These are phyloP conservation scores for Tuber aestivum DNA, from an alignment of 495 filamentous ascomycete genomes.

Conservation along the genomic window DNA sequence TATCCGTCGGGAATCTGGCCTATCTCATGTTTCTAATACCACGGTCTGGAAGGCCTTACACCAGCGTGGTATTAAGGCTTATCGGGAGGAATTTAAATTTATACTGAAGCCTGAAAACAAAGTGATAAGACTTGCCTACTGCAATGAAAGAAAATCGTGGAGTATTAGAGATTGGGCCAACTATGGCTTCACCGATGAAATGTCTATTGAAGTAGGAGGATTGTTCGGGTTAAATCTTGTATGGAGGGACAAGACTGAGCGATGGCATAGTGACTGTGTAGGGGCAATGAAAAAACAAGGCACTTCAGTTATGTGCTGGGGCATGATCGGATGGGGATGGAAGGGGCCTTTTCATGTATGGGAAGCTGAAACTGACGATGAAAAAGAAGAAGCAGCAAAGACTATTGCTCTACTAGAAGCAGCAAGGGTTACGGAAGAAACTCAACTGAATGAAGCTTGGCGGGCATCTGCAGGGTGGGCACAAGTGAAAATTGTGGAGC, in stretches of 20 bases:
- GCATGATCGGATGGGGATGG: constrained; percentile 1
- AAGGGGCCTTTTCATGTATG: constrained; percentile 8
- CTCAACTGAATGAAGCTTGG: neutral
- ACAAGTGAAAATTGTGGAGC: too few species aligned
- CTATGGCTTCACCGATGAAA: neutral
- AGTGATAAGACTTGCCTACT: neutral
- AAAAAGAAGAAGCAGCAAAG: neutral
- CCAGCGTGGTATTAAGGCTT: neutral
- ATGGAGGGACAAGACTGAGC: neutral
- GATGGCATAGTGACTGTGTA: neutral
- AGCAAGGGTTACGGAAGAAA: neutral
- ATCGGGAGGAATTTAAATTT: constrained; percentile 12
- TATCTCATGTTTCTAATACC: too few species aligned
- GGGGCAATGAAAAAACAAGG: neutral
- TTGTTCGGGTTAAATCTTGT: neutral
- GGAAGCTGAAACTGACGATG: neutral
- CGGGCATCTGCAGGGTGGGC: neutral
- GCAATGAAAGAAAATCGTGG: neutral
- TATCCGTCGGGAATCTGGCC: too few species aligned
- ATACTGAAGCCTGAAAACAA: neutral
- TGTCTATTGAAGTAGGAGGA: neutral
- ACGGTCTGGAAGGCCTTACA: too few species aligned
- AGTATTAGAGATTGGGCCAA: neutral
- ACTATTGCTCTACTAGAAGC: neutral
- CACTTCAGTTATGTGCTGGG: neutral